A percentile compares a stretch with the other conserved stretches of the same genome.
Conservation (phyloP, 768 basidiomycete genomes). For the Suillus luteus region DNA sequence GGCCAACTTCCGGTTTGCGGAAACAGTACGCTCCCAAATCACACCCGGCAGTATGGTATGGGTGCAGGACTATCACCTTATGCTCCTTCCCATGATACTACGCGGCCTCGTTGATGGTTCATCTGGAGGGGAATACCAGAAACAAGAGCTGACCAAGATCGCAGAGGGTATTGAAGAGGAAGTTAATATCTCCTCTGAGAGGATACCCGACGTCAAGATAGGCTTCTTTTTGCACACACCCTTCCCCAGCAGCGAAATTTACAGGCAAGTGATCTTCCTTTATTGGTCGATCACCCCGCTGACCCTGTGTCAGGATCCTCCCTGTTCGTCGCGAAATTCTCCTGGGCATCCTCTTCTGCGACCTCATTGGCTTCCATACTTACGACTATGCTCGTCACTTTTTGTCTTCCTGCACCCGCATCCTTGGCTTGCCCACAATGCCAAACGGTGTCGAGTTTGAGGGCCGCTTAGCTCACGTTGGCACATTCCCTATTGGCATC, state of each 20-base stretch:
- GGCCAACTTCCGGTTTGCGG: conserved; percentile 93
- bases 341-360: conserved; percentile 94
- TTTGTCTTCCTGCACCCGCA: conserved; percentile 96
- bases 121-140: conserved; percentile 55
- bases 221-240: conserved; percentile 99
- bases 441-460: conserved; percentile 98
- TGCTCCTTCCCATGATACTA: conserved; percentile 97
- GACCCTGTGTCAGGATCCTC: conserved; percentile 64
- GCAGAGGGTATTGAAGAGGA: conserved; percentile 69
- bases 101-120: conserved; percentile 83
- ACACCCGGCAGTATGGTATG: conserved; percentile 93
- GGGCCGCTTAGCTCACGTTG: conserved; percentile 93
- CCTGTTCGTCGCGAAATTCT: conserved; percentile 97
- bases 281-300: conserved; percentile 13
- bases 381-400: conserved; percentile 99
- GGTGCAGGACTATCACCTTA: conserved; percentile 98
- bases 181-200: conserved; percentile 36
- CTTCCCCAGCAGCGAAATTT: conserved; percentile 97
- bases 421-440: conserved; percentile 93
- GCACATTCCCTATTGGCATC: conserved; percentile 99
- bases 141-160: conserved; percentile 64
- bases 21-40: conserved; percentile 79
- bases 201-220: conserved; percentile 79
- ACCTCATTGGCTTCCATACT: conserved; percentile 98
- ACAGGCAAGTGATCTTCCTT: conserved; percentile 61